Evolutionary conservation across 1,284 basidiomycete species (phyloP).

Genomic region (Puccinia horiana): DNA sequence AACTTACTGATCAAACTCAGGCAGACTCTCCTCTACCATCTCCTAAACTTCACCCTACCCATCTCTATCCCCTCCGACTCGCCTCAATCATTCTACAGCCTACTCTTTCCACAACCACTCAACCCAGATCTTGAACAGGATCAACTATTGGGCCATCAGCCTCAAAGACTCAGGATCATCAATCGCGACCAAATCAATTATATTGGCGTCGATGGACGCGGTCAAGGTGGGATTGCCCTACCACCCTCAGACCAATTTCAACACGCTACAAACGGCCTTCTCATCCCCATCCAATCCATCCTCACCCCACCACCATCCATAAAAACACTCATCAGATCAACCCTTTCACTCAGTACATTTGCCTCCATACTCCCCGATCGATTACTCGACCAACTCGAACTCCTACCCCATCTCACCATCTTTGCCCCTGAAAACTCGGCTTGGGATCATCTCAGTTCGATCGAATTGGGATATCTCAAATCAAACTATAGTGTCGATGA

Average conservation of each 20-base stretch:
- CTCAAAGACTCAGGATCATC: conserved; percentile 68
- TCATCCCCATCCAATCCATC: conserved; percentile 66
- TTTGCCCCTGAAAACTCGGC: conserved; percentile 86
- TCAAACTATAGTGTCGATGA: conserved; percentile 80
- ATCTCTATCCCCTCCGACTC: conserved; percentile 47
- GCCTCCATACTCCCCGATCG: conserved; percentile 57
- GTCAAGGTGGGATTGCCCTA: conserved; percentile 60
- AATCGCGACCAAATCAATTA: conserved; percentile 39
- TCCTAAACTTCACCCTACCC: conserved; percentile 79
- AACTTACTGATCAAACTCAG: conserved; percentile 82
- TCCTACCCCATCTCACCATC: conserved; percentile 71
- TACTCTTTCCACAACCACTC: conserved; percentile 57
- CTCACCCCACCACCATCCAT: conserved; percentile 50
- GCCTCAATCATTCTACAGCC: background rate
- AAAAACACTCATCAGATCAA: conserved; percentile 53
- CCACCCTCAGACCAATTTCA: conserved; percentile 65
- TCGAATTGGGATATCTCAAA: conserved; percentile 80
- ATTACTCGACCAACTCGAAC: conserved; percentile 52
- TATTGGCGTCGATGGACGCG: background rate
- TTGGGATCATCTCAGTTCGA: conserved; percentile 65
- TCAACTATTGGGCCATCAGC: conserved; percentile 65
- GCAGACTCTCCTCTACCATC: conserved; percentile 90
- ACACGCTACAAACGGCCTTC: conserved; percentile 71
- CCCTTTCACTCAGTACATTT: conserved; percentile 55
- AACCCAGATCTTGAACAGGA: conserved; percentile 59